Evolutionary conservation across 495 filamentous ascomycete genomes (phyloP).

Genomic region (Penicillium cosmopolitanum): DNA sequence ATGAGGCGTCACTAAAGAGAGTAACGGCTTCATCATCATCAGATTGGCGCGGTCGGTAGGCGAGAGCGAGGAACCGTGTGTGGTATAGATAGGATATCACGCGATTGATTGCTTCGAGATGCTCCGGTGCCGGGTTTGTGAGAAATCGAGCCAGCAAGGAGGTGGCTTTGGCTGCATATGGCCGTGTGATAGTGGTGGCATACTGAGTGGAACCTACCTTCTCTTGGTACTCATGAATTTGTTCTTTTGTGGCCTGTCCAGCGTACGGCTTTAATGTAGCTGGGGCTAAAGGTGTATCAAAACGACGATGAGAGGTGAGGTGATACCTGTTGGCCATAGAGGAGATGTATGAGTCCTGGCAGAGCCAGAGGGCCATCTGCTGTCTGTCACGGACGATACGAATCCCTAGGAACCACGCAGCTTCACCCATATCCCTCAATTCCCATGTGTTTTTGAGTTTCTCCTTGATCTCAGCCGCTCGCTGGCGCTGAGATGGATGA

Average conservation of each 20-base stretch:
- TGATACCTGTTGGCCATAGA: constrained; percentile 17
- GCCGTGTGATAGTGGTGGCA: constrained; percentile 20
- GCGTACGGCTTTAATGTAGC: background rate
- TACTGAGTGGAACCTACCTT: constrained; percentile 28
- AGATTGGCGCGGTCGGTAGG: background rate
- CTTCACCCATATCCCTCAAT: constrained; percentile 18
- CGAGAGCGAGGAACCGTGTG: background rate
- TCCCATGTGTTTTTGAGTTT: background rate
- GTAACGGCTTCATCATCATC: background rate
- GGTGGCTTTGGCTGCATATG: constrained; percentile 20
- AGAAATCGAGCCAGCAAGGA: constrained; percentile 15
- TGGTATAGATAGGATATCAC: background rate
- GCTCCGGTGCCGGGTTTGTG: constrained; percentile 15
- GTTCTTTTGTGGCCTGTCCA: background rate
- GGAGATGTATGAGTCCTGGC: constrained; percentile 20
- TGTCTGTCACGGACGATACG: constrained; percentile 10
- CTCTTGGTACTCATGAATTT: constrained; percentile 23
- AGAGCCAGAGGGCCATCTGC: constrained; percentile 15
- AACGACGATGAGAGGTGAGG: background rate
- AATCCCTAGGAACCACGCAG: constrained; percentile 19
- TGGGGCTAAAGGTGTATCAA: background rate
- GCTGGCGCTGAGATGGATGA: background rate
- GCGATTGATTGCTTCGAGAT: background rate
- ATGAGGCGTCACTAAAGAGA: background rate
- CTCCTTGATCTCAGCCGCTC: background rate